These are phyloP conservation scores for Leccinum solheimii DNA, from an alignment of 1,284 basidiomycete genomes.

Conservation along the genomic window DNA sequence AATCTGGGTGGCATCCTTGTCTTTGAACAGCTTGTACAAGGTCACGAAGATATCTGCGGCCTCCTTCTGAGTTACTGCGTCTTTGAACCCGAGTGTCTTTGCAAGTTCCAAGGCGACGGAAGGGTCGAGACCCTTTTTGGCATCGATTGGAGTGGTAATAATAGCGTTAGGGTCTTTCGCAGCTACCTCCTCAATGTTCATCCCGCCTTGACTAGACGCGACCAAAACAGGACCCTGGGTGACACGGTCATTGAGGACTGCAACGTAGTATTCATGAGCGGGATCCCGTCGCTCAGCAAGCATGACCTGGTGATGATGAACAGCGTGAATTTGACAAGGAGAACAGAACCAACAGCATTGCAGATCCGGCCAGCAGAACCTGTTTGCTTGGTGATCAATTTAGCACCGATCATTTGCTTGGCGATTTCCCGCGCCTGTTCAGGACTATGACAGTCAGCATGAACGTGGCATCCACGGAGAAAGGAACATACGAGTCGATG, in stretches of 20 bases:
- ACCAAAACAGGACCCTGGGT: slow-evolving; percentile 91
- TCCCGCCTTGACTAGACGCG: slow-evolving; percentile 90
- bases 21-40: slow-evolving; percentile 96
- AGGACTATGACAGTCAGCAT: slow-evolving; percentile 53
- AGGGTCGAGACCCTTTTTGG: slow-evolving; percentile 80
- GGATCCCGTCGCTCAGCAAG: slow-evolving; percentile 94
- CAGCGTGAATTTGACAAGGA: slow-evolving; percentile 10
- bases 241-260: slow-evolving; percentile 93
- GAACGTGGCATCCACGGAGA: neutral
- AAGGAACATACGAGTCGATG: slow-evolving; percentile 72
- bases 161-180: slow-evolving; percentile 94
- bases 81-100: slow-evolving; percentile 88
- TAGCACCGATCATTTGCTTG: slow-evolving; percentile 91
- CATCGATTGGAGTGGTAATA: slow-evolving; percentile 93
- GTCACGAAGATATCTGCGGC: slow-evolving; percentile 95
- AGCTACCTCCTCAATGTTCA: slow-evolving; percentile 99
- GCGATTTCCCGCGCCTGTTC: slow-evolving; percentile 89
- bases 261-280: slow-evolving; percentile 97
- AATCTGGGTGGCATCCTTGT: slow-evolving; percentile 99
- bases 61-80: slow-evolving; percentile 67
- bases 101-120: slow-evolving; percentile 79
- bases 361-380: slow-evolving; percentile 91
- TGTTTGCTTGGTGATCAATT: slow-evolving; percentile 99
- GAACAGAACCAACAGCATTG: slow-evolving; percentile 73
- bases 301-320: slow-evolving; percentile 73